Evolutionary conservation across 306 rosid species (phyloP).

Genomic region (Castanea crenata): DNA sequence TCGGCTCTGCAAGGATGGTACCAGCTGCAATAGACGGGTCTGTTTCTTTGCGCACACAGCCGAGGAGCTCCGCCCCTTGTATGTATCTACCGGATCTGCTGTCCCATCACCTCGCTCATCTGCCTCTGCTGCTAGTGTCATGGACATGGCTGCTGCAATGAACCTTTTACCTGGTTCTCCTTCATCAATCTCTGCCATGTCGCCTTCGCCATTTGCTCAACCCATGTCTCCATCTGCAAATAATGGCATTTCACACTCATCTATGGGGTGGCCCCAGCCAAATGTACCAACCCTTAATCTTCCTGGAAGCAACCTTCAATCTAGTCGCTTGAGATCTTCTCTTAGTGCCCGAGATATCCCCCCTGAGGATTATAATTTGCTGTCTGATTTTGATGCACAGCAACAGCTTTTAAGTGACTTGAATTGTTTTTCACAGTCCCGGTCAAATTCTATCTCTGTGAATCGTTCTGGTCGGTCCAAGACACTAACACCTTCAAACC

Average conservation of each 20-base stretch:
- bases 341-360: constrained; percentile 77
- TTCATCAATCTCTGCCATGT: constrained; percentile 66
- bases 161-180: constrained; percentile 79
- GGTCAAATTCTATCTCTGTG: constrained; percentile 41
- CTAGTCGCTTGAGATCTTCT: constrained; percentile 86
- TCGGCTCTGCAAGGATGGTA: constrained; percentile 89
- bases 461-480: constrained; percentile 60
- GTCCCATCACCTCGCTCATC: constrained; percentile 76
- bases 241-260: constrained; percentile 49
- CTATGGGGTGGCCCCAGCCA: constrained; percentile 70
- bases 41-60: constrained; percentile 80
- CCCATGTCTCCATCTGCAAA: constrained; percentile 76
- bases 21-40: constrained; percentile 71
- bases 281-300: constrained; percentile 86
- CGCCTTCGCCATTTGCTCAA: constrained; percentile 75
- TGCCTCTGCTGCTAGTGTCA: constrained; percentile 63
- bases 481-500: constrained; percentile 76
- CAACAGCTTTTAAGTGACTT: constrained; percentile 65
- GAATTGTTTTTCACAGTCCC: constrained; percentile 62
- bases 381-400: constrained; percentile 61
- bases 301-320: constrained; percentile 78
- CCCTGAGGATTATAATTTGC: constrained; percentile 44
- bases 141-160: constrained; percentile 97
- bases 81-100: constrained; percentile 83
- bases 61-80: constrained; percentile 81